phyloP scores from a whole-genome alignment of 306 rosid genomes.

The Lotus japonicus region DNA sequence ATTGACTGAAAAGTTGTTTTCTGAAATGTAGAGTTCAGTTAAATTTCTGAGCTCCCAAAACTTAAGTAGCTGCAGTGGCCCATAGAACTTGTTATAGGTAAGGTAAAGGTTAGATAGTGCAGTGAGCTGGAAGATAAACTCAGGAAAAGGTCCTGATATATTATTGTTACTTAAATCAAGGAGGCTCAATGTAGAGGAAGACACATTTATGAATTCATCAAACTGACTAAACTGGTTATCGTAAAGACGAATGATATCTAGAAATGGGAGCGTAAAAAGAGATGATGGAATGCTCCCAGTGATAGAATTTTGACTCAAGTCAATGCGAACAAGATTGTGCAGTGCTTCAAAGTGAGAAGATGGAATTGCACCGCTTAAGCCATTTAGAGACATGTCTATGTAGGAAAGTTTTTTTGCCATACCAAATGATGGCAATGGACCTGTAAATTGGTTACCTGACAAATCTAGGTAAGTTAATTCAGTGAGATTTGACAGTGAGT shows the following conservation, averaged over 20 bases:
- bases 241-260: not conserved
- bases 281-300: slow-evolving; percentile 23
- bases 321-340: too few species aligned
- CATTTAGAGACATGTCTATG: slow-evolving; percentile 4
- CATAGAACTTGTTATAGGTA: slow-evolving; percentile 42
- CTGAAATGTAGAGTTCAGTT: slow-evolving; percentile 30
- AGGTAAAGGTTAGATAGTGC: slow-evolving; percentile 18
- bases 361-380: not conserved
- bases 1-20: slow-evolving; percentile 21
- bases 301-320: too few species aligned
- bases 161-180: slow-evolving; percentile 36
- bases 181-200: not conserved
- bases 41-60: slow-evolving; percentile 17
- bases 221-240: slow-evolving; percentile 17
- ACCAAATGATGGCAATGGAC: slow-evolving; percentile 25
- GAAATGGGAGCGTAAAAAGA: slow-evolving; percentile 12
- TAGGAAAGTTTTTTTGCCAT: not conserved
- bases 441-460: not conserved
- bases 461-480: slow-evolving; percentile 13
- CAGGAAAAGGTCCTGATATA: slow-evolving; percentile 33
- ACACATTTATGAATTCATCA: not conserved
- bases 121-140: slow-evolving; percentile 9
- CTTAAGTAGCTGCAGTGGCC: not conserved
- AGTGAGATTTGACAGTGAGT: slow-evolving; percentile 14
- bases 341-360: too few species aligned